Percentiles rank a stretch among this genome's conserved stretches.
Conservation (phyloP, 106 monocot genomes). For the Cymbidium sinense region DNA sequence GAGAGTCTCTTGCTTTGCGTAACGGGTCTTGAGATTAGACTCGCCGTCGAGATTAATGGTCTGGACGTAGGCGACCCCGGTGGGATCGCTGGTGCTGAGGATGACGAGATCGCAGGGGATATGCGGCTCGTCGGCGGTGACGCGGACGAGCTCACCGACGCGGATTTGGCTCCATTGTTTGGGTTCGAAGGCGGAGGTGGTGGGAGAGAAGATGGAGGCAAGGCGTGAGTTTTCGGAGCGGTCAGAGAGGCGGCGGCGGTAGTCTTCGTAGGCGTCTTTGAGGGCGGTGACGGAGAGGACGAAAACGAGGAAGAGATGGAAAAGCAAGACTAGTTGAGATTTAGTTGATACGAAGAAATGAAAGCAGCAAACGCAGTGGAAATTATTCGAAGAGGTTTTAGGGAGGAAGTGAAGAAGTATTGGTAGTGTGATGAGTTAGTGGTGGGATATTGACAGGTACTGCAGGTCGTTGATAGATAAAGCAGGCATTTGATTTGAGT, state of each 20-base stretch:
- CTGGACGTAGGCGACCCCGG: constrained; percentile 85
- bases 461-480: constrained; percentile 59
- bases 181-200: constrained; percentile 27
- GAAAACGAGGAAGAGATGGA: constrained; percentile 77
- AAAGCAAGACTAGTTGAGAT: constrained; percentile 61
- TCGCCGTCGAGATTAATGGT: constrained; percentile 96
- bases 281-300: constrained; percentile 77
- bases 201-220: constrained; percentile 19
- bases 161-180: constrained; percentile 68
- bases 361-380: constrained; percentile 82
- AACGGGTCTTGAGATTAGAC: constrained; percentile 92
- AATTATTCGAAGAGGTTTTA: constrained; percentile 93
- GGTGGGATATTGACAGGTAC: constrained; percentile 26
- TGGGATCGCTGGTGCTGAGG: constrained; percentile 79
- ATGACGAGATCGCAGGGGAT: constrained; percentile 88
- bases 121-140: constrained; percentile 42
- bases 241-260: constrained; percentile 87
- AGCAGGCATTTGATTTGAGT: constrained; percentile 59
- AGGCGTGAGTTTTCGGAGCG: constrained; percentile 59
- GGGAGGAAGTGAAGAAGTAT: constrained; percentile 77
- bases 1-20: constrained; percentile 59
- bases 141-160: constrained; percentile 64
- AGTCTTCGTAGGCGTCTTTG: constrained; percentile 94
- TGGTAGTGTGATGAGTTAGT: constrained; percentile 56
- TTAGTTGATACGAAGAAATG: constrained; percentile 89